Evolutionary conservation across 495 filamentous ascomycete species (phyloP).

Genomic region (Aspergillus kassunensis): DNA sequence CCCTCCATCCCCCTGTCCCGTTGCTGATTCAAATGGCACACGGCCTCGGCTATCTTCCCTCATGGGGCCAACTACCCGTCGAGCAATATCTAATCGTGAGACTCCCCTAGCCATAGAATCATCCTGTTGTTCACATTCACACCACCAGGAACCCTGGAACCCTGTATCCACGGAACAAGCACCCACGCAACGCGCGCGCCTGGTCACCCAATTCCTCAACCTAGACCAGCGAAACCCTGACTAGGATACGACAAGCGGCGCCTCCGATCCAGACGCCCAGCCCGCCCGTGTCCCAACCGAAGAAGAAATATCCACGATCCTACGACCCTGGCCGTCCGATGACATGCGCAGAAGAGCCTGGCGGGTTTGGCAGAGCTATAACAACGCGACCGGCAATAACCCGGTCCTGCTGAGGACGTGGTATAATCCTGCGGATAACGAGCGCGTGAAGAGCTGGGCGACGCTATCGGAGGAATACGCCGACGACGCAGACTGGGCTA

Average conservation of each 20-base stretch:
- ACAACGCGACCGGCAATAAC: neutral
- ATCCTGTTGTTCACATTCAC: neutral
- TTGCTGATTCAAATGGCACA: neutral
- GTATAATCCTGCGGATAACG: neutral
- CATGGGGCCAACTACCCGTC: slow-evolving; percentile 1
- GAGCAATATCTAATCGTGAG: slow-evolving; percentile 6
- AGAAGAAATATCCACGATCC: slow-evolving; percentile 2
- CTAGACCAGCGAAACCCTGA: neutral
- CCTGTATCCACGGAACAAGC: neutral
- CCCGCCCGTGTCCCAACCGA: neutral
- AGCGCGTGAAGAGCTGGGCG: neutral
- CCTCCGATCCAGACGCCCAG: neutral
- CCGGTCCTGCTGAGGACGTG: slow-evolving; percentile 1
- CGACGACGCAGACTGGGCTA: neutral
- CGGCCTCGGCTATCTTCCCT: neutral
- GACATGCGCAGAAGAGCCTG: slow-evolving; percentile 4
- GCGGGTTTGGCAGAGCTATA: neutral
- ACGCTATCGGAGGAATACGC: neutral
- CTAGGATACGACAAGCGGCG: neutral
- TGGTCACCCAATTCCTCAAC: slow-evolving; percentile 1
- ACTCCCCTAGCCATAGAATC: neutral
- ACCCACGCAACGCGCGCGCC: neutral
- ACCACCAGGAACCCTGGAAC: neutral
- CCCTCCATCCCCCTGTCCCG: too few relatives aligned
- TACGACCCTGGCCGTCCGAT: slow-evolving; percentile 5